A percentile compares a stretch with the other conserved stretches of the same genome.
phyloP scores from a whole-genome alignment of 345 rosid species.

The Linum usitatissimum region DNA sequence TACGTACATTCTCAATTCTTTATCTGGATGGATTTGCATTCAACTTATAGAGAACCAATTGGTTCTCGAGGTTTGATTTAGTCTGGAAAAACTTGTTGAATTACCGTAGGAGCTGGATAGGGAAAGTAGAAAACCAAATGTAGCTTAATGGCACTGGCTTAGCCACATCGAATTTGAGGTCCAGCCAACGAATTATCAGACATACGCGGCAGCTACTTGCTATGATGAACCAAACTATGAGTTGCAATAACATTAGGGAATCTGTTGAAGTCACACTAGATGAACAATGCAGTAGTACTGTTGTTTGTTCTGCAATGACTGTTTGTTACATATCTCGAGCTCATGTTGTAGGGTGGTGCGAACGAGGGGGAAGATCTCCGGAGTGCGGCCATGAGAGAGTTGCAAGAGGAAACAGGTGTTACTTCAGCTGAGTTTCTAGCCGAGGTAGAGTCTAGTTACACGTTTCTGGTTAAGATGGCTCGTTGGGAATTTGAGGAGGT shows the following conservation, averaged over 20 bases:
- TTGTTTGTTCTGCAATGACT: background rate
- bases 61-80: no score
- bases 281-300: background rate
- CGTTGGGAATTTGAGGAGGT: no score
- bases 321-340: background rate
- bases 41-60: no score
- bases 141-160: no score
- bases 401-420: slow-evolving; percentile 10
- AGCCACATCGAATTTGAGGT: no score
- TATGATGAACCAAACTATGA: background rate
- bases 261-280: background rate
- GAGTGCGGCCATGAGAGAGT: slow-evolving; percentile 6
- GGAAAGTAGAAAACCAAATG: no score
- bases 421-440: slow-evolving; percentile 3
- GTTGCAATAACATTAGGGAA: background rate
- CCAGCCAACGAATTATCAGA: no score
- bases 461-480: background rate
- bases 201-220: background rate
- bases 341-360: background rate
- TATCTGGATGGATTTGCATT: no score
- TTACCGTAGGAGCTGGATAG: no score
- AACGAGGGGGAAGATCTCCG: slow-evolving; percentile 7
- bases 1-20: background rate
- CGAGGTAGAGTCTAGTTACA: background rate
- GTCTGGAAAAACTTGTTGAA: no score